phyloP scores from a whole-genome alignment of 768 basidiomycete genomes.

The Psilocybe subaeruginosa region DNA sequence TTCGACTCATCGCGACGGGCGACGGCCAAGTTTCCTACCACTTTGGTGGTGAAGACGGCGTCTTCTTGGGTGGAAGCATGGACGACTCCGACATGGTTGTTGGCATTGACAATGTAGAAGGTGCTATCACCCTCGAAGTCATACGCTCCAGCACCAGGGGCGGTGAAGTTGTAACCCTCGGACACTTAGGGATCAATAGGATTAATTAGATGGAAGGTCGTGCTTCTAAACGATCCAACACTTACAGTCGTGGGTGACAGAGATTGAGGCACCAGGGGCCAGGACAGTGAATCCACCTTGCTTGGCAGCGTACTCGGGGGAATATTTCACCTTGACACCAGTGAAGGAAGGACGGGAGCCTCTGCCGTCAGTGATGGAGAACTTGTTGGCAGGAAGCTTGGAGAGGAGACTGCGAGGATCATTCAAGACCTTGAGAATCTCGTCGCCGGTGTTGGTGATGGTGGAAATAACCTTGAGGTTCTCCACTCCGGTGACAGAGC shows the following conservation, averaged over 20 bases:
- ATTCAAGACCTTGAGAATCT: constrained; percentile 45
- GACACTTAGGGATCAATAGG: constrained; percentile 28
- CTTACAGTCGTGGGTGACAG: constrained; percentile 39
- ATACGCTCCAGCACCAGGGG: constrained; percentile 37
- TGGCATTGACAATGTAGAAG: constrained; percentile 37
- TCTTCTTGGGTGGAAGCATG: constrained; percentile 32
- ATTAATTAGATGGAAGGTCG: too few species aligned
- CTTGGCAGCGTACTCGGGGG: constrained; percentile 29
- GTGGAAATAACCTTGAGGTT: constrained; percentile 43
- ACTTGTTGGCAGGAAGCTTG: constrained; percentile 40
- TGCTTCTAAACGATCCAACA: constrained; percentile 4
- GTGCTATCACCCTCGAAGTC: constrained; percentile 34
- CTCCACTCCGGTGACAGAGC: constrained; percentile 37
- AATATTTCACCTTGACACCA: constrained; percentile 44
- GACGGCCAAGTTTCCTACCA: constrained; percentile 42
- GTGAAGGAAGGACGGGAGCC: constrained; percentile 41
- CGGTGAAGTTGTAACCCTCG: constrained; percentile 45
- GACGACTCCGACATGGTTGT: constrained; percentile 27
- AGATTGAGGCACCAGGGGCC: constrained; percentile 39
- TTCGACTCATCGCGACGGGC: constrained; percentile 23
- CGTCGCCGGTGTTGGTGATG: constrained; percentile 44
- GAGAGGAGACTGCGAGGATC: constrained; percentile 42
- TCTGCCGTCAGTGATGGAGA: constrained; percentile 36
- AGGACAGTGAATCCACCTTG: constrained; percentile 39
- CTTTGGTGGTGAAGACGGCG: constrained; percentile 34